Percentiles rank a stretch among this genome's conserved stretches.
These are phyloP conservation scores for Cryphonectria parasitica DNA, from an alignment of 2,329 filamentous ascomycete species.

Conservation along the genomic window DNA sequence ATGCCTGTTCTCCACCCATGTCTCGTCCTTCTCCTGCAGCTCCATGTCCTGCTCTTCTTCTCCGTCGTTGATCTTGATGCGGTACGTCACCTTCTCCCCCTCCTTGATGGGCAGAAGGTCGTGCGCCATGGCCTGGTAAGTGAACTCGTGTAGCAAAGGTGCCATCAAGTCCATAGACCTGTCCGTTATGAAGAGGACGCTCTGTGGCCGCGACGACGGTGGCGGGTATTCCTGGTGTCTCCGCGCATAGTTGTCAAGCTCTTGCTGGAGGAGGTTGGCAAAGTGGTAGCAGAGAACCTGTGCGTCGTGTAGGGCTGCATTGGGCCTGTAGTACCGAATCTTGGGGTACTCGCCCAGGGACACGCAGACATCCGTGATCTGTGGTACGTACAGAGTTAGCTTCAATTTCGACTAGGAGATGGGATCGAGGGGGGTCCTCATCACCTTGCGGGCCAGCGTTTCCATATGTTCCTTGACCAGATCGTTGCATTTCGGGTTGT, in stretches of 20 bases:
- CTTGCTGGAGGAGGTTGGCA: conserved; percentile 87
- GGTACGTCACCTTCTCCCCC: conserved; percentile 84
- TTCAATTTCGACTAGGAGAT: background rate
- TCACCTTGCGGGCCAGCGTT: conserved; percentile 83
- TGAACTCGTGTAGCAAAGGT: conserved; percentile 92
- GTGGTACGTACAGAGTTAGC: conserved; percentile 30
- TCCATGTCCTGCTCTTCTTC: conserved; percentile 88
- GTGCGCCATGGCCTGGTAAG: conserved; percentile 97
- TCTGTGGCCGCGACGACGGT: conserved; percentile 74
- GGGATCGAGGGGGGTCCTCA: background rate
- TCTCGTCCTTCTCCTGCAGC: conserved; percentile 84
- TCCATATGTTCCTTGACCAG: conserved; percentile 84
- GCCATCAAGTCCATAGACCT: conserved; percentile 90
- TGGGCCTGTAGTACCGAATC: conserved; percentile 87
- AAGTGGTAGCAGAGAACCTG: conserved; percentile 85
- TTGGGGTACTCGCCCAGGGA: conserved; percentile 92
- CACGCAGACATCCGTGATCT: conserved; percentile 88
- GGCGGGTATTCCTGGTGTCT: conserved; percentile 85
- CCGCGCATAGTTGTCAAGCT: conserved; percentile 86
- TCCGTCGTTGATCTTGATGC: conserved; percentile 77
- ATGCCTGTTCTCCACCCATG: conserved; percentile 95
- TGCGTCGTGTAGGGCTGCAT: conserved; percentile 78
- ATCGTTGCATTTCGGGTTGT: conserved; percentile 86
- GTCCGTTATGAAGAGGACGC: conserved; percentile 84
- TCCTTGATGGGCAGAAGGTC: conserved; percentile 89